phyloP scores from a whole-genome alignment of 2,329 filamentous ascomycete species.

The Kalmusia sp. region DNA sequence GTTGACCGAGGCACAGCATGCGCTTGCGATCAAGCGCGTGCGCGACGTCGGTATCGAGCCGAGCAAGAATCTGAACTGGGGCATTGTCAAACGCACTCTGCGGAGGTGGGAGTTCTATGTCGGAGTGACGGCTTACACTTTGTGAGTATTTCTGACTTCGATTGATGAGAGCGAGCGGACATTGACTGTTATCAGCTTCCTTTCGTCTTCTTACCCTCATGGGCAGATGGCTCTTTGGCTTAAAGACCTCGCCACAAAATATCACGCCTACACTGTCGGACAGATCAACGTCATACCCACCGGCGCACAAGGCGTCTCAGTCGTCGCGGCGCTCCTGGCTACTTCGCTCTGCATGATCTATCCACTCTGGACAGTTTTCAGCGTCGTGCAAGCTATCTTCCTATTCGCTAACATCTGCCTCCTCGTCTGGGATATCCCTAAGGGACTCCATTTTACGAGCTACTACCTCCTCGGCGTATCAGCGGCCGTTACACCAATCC shows the following conservation, averaged over 20 bases:
- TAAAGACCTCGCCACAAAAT: slow-evolving; percentile 51
- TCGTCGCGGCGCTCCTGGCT: slow-evolving; percentile 58
- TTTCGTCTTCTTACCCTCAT: slow-evolving; percentile 52
- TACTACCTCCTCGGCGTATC: slow-evolving; percentile 46
- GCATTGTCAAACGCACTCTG: slow-evolving; percentile 56
- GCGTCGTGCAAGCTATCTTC: slow-evolving; percentile 48
- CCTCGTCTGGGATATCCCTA: slow-evolving; percentile 59
- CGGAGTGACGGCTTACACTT: slow-evolving; percentile 56
- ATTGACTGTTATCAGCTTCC: slow-evolving; percentile 24
- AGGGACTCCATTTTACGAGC: slow-evolving; percentile 47
- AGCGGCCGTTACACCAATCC: slow-evolving; percentile 42
- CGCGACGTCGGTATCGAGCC: slow-evolving; percentile 39
- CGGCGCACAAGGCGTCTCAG: slow-evolving; percentile 56
- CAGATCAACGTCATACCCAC: slow-evolving; percentile 61
- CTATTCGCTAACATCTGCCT: slow-evolving; percentile 56
- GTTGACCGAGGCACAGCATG: slow-evolving; percentile 47
- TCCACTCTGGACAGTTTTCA: slow-evolving; percentile 58
- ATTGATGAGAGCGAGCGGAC: too few species aligned
- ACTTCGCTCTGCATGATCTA: slow-evolving; percentile 61
- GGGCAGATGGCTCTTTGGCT: slow-evolving; percentile 63
- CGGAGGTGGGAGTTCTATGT: slow-evolving; percentile 61
- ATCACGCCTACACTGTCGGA: slow-evolving; percentile 51
- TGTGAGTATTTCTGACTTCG: too few species aligned
- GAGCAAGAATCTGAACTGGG: slow-evolving; percentile 51
- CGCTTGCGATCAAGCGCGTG: slow-evolving; percentile 39